Percentiles rank a stretch among this genome's conserved stretches.
These are phyloP conservation scores for Colletotrichum eleusines DNA, from an alignment of 2,329 filamentous ascomycete species.

Conservation along the genomic window DNA sequence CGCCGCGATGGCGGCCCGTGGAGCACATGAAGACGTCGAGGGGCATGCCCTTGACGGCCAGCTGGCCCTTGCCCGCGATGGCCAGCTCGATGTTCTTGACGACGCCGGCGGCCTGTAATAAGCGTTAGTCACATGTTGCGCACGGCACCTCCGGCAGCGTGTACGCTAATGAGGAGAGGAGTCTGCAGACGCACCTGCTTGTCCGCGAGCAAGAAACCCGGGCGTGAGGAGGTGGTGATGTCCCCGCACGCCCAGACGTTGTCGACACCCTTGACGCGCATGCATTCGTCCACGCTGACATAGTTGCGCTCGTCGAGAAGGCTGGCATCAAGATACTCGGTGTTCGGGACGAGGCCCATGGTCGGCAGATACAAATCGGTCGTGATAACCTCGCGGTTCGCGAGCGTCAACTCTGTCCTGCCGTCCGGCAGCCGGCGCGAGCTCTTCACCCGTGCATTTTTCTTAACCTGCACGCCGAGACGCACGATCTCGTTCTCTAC, in stretches of 20 bases:
- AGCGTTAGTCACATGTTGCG: neutral
- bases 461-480: constrained; percentile 63
- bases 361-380: constrained; percentile 71
- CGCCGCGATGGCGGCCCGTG: constrained; percentile 63
- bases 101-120: constrained; percentile 59
- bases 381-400: constrained; percentile 58
- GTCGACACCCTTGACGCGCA: constrained; percentile 58
- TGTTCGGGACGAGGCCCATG: constrained; percentile 67
- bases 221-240: constrained; percentile 62
- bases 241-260: constrained; percentile 68
- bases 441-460: constrained; percentile 55
- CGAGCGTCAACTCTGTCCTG: constrained; percentile 62
- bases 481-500: constrained; percentile 63
- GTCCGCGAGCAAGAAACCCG: constrained; percentile 71
- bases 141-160: neutral
- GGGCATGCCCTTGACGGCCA: constrained; percentile 59
- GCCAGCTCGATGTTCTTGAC: constrained; percentile 65
- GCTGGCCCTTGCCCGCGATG: constrained; percentile 58
- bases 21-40: constrained; percentile 63
- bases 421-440: constrained; percentile 53
- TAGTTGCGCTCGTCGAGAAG: constrained; percentile 60
- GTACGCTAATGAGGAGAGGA: neutral
- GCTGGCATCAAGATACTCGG: constrained; percentile 61
- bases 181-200: constrained; percentile 58
- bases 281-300: constrained; percentile 63